These are phyloP conservation scores for Trypanosoma cruzi DNA, from an alignment of 208 protist species.

Conservation along the genomic window DNA sequence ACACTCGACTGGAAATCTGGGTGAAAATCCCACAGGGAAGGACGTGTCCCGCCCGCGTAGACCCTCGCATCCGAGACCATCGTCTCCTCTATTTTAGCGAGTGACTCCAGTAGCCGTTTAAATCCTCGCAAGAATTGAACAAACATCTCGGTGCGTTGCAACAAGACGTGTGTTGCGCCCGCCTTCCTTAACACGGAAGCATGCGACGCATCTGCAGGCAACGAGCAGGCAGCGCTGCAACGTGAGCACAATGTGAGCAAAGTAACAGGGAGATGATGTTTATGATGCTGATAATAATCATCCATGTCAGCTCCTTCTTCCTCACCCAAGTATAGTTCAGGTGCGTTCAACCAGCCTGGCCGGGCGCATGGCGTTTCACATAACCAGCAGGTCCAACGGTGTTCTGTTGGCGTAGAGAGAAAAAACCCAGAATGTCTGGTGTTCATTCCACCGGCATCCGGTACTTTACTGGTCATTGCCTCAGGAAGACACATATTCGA, in stretches of 20 bases:
- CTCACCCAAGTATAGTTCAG: constrained; percentile 2
- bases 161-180: constrained; percentile 30
- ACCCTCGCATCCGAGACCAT: background rate
- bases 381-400: constrained; percentile 45
- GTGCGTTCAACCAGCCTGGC: constrained; percentile 29
- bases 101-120: constrained; percentile 45
- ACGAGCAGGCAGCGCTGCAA: constrained; percentile 37
- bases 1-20: constrained; percentile 33
- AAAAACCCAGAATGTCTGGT: background rate
- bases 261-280: background rate
- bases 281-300: background rate
- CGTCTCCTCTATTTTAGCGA: constrained; percentile 15
- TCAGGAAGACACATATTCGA: background rate
- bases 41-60: background rate
- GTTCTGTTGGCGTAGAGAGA: background rate
- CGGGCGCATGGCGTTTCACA: constrained; percentile 37
- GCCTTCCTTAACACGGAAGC: constrained; percentile 39
- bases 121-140: constrained; percentile 53
- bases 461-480: background rate
- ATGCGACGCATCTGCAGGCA: constrained; percentile 15
- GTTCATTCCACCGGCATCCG: background rate
- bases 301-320: background rate
- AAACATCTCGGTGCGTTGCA: constrained; percentile 38
- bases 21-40: constrained; percentile 2
- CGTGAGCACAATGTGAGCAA: constrained; percentile 43